Conservation (phyloP, 2,329 filamentous ascomycete genomes). For the Boeremia exigua region DNA sequence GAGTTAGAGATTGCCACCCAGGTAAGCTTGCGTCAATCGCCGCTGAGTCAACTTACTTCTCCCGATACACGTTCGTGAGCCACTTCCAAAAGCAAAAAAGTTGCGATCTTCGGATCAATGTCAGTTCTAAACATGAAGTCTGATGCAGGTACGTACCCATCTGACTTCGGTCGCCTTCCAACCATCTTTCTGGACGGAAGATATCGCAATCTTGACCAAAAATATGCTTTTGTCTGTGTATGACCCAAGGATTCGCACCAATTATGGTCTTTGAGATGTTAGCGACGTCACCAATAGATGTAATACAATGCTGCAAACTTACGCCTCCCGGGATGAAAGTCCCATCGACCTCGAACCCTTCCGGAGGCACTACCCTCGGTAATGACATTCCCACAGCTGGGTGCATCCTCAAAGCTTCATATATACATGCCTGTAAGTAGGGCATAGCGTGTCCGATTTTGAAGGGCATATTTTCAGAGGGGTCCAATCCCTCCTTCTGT, state of each 20-base stretch:
- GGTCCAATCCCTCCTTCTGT: slow-evolving; percentile 1
- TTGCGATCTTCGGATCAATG: slow-evolving; percentile 6
- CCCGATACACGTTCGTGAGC: slow-evolving; percentile 18
- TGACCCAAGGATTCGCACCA: slow-evolving; percentile 24
- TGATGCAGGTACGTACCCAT: slow-evolving; percentile 8
- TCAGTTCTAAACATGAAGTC: background rate
- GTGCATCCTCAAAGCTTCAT: slow-evolving; percentile 30
- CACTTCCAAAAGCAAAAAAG: slow-evolving; percentile 21
- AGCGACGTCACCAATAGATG: background rate
- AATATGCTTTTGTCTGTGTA: slow-evolving; percentile 21
- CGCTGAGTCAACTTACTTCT: slow-evolving; percentile 9
- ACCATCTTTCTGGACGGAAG: slow-evolving; percentile 25
- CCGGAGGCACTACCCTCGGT: slow-evolving; percentile 23
- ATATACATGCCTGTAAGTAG: slow-evolving; percentile 31
- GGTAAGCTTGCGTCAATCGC: no score
- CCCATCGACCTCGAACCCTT: slow-evolving; percentile 20
- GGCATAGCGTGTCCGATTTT: slow-evolving; percentile 25
- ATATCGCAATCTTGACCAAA: slow-evolving; percentile 22
- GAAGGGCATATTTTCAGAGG: slow-evolving; percentile 13
- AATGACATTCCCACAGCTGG: slow-evolving; percentile 28
- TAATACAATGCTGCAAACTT: background rate
- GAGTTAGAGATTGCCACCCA: background rate
- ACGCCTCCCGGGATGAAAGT: slow-evolving; percentile 19
- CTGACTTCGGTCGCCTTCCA: slow-evolving; percentile 14
- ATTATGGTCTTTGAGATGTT: slow-evolving; percentile 12